These are phyloP conservation scores for Nicotiana paniculata DNA, from an alignment of 257 asterid genomes.

Conservation along the genomic window DNA sequence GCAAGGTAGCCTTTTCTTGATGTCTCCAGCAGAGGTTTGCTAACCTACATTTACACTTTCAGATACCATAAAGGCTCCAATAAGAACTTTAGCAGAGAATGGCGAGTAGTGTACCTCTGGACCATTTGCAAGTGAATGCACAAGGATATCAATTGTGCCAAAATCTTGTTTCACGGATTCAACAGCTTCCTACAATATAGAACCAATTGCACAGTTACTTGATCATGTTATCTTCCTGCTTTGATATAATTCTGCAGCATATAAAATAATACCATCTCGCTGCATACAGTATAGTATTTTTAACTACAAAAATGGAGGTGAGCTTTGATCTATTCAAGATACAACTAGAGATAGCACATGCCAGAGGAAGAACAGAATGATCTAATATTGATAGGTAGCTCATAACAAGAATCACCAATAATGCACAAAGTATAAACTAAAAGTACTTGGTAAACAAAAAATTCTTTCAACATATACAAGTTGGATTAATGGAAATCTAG, in stretches of 20 bases:
- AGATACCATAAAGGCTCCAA: not conserved
- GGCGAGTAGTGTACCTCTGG: constrained; percentile 57
- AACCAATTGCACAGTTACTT: not conserved
- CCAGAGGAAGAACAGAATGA: not conserved
- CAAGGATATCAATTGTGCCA: constrained; percentile 92
- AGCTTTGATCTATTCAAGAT: not conserved
- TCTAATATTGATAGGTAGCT: not conserved
- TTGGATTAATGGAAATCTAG: not conserved
- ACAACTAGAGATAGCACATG: not conserved
- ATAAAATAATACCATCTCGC: not conserved
- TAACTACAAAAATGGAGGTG: not conserved
- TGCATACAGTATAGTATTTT: not conserved
- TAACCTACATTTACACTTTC: constrained; percentile 39
- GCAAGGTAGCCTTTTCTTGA: constrained; percentile 84
- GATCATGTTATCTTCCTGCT: not conserved
- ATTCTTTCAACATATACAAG: too few species aligned
- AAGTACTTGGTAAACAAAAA: not conserved
- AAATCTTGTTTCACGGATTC: constrained; percentile 84
- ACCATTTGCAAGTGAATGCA: constrained; percentile 96
- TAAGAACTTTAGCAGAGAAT: not conserved
- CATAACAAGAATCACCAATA: not conserved
- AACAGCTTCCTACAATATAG: constrained; percentile 68
- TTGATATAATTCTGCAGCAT: not conserved
- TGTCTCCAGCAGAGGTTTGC: constrained; percentile 76
- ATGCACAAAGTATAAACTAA: not conserved